Evolutionary conservation across 805 yeast genomes (phyloP), one percentile per base, ranked within the genome.

Genomic region (Deakozyma indianensis): DNA sequence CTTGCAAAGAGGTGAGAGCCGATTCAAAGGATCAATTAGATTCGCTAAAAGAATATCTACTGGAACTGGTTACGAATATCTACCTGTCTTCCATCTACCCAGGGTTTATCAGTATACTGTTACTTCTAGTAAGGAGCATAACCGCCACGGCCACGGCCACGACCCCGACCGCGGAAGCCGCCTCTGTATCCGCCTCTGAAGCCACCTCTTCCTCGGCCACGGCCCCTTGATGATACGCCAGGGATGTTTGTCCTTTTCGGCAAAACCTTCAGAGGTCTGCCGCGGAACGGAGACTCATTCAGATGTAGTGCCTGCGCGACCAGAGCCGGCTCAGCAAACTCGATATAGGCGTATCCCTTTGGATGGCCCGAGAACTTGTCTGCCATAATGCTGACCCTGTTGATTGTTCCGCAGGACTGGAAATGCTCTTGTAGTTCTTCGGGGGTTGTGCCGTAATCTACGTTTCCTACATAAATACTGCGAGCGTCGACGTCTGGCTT

Each of bases 261-360:
- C 28, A 70, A 67, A 25, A 86, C 92, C 59, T 80, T 83, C 53
- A 86, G 66, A 49, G 73, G 74, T 48, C 94, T 70, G 22, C 82
- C 88, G 53, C 76, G 69, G 57, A 86, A 78, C 22, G 68, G 64
- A 1, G 80, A 66, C 24, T 81, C 90, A 55, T 83, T 77, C 50
- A 80, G 65, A 15, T 70, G 66, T 38, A 84, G 67, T 1, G 94
- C 94, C 49, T 72, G 69, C 18, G 73, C 66, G 4, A 83, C 87
- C 11, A 72, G 68, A n/a, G 70, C 69, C 11, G 75, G 72, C 55
- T 74, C 82, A n/a, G 78, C 73, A 57, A 84, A 86, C 60, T 86
- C 95, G 50, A 86, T 71, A 60, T 84, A 86, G 1, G 95, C 95
- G 64, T 72, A 84, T 1, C 95, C 95, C 62, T 81, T 81, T 41